These are phyloP conservation scores for Echinochloa phyllopogon DNA, from an alignment of 176 grass and related monocot genomes.

Conservation along the genomic window DNA sequence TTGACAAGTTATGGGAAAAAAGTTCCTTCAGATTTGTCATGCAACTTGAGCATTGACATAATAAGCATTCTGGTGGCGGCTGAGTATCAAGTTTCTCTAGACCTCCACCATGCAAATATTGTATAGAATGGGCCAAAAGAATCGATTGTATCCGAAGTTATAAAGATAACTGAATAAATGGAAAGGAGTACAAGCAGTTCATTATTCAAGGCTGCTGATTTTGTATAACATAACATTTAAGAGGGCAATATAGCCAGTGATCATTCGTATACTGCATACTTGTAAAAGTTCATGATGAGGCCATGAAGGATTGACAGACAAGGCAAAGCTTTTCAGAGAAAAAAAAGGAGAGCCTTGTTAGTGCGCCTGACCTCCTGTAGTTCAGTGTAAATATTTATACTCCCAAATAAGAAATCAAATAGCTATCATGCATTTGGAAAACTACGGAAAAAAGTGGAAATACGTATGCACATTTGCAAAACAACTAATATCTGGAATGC, in stretches of 20 bases:
- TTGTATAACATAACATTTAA: neutral
- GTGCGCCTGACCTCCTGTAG: neutral
- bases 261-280: neutral
- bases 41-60: neutral
- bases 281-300: neutral
- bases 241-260: neutral
- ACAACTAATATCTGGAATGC: neutral
- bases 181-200: neutral
- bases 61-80: neutral
- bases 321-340: neutral
- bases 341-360: neutral
- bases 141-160: neutral
- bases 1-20: conserved; percentile 39
- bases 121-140: neutral
- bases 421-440: neutral
- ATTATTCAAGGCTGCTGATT: neutral
- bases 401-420: conserved; percentile 14
- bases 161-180: neutral
- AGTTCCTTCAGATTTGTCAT: neutral
- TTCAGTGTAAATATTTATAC: neutral
- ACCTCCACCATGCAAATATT: neutral
- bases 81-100: neutral
- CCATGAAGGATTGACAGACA: neutral
- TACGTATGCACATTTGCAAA: neutral
- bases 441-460: neutral